Conservation (phyloP, 2,329 filamentous ascomycete genomes). For the Monosporascus sp. region DNA sequence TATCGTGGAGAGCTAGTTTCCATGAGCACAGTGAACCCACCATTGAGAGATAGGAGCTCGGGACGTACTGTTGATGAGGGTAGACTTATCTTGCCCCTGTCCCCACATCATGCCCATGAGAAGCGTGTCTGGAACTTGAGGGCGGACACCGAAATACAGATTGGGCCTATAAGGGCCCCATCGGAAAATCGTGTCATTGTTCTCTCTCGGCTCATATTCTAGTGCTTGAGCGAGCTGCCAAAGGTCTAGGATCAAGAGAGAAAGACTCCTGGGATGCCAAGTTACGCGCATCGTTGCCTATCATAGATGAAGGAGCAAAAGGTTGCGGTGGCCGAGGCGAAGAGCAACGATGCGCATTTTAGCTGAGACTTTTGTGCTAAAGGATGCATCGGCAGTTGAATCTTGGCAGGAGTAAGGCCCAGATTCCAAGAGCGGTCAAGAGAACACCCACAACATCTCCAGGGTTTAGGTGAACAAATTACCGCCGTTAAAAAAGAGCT, state of each 20-base stretch:
- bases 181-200: constrained; percentile 7
- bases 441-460: too few relatives aligned
- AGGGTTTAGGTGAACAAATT: too few relatives aligned
- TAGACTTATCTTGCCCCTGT: constrained; percentile 33
- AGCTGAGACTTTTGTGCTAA: not conserved
- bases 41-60: not conserved
- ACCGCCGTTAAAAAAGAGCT: too few relatives aligned
- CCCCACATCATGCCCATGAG: constrained; percentile 81
- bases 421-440: too few relatives aligned
- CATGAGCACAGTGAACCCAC: not conserved
- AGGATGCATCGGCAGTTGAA: too few relatives aligned
- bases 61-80: constrained; percentile 1
- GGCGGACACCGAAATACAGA: constrained; percentile 82
- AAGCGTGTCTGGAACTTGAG: constrained; percentile 72
- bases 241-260: not conserved
- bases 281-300: not conserved
- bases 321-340: not conserved
- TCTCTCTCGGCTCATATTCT: not conserved
- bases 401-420: too few relatives aligned
- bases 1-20: constrained; percentile 54
- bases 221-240: not conserved
- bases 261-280: not conserved
- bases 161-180: constrained; percentile 93
- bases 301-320: not conserved
- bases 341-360: not conserved